A percentile compares a stretch with the other conserved stretches of the same genome.
Evolutionary conservation across 2,329 filamentous ascomycete genomes (phyloP).

Genomic region (Aspergillus sp.): DNA sequence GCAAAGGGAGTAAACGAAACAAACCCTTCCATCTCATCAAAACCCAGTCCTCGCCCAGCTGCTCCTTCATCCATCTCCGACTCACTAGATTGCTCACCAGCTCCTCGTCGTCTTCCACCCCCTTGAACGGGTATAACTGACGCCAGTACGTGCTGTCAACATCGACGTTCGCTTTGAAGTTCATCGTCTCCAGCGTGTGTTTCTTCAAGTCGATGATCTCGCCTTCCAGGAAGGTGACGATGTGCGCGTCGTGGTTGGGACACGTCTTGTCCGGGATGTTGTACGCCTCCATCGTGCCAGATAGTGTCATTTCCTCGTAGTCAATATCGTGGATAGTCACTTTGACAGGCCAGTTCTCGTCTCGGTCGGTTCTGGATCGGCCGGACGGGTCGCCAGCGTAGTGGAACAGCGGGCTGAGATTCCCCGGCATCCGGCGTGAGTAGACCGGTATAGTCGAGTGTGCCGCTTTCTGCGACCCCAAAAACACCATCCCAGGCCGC

Average conservation of each 20-base stretch:
- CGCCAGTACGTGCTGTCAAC: slow-evolving; percentile 42
- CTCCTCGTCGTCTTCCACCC: slow-evolving; percentile 32
- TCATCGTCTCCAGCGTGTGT: slow-evolving; percentile 40
- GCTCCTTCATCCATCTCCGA: slow-evolving; percentile 35
- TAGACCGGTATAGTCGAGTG: slow-evolving; percentile 21
- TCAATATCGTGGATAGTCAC: slow-evolving; percentile 57
- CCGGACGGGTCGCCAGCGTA: slow-evolving; percentile 27
- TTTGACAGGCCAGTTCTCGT: slow-evolving; percentile 58
- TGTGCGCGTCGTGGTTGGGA: slow-evolving; percentile 37
- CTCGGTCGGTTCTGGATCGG: slow-evolving; percentile 23
- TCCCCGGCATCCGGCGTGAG: slow-evolving; percentile 19
- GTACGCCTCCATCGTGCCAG: slow-evolving; percentile 62
- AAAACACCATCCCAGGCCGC: slow-evolving; percentile 50
- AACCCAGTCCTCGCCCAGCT: slow-evolving; percentile 37
- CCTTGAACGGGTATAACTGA: slow-evolving; percentile 39
- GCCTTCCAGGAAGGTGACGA: slow-evolving; percentile 58
- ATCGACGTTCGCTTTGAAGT: slow-evolving; percentile 37
- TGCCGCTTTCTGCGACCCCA: slow-evolving; percentile 52
- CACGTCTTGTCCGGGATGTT: slow-evolving; percentile 50
- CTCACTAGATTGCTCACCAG: slow-evolving; percentile 37
- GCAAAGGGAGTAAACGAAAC: background rate
- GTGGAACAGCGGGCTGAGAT: slow-evolving; percentile 26
- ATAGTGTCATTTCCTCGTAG: slow-evolving; percentile 50
- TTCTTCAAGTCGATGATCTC: slow-evolving; percentile 57
- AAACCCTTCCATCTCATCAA: slow-evolving; percentile 45